Evolutionary conservation across 208 protist species (phyloP).

Genomic region (Acanthamoeba culbertsoni): DNA sequence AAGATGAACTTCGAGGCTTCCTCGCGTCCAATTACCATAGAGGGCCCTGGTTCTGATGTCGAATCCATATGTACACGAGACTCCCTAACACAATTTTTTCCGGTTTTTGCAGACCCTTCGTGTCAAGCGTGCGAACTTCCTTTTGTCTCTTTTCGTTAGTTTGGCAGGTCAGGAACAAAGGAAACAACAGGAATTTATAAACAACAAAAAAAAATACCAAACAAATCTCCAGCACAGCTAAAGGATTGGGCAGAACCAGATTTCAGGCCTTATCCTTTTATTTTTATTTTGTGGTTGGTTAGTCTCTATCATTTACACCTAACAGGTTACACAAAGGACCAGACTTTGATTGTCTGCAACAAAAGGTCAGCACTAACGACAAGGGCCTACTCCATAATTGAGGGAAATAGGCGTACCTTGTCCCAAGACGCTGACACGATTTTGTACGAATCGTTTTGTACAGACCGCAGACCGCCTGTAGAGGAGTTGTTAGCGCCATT

Average conservation of each 20-base stretch:
- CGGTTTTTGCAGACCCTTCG: too few species aligned
- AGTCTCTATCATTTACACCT: too few species aligned
- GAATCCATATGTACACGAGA: too few species aligned
- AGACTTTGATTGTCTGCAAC: slow-evolving; percentile 14
- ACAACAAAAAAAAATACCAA: not conserved
- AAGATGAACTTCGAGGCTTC: slow-evolving; percentile 28
- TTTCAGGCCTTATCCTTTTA: too few species aligned
- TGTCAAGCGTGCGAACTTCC: not conserved
- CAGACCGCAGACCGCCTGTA: not conserved
- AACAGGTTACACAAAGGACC: slow-evolving; percentile 18
- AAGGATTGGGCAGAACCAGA: too few species aligned
- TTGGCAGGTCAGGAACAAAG: not conserved
- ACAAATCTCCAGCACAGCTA: too few species aligned
- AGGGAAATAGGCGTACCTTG: not conserved
- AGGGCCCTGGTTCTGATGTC: not conserved
- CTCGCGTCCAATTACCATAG: not conserved
- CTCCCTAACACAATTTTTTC: too few species aligned
- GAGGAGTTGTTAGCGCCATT: not conserved
- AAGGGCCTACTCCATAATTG: not conserved
- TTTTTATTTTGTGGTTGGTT: too few species aligned
- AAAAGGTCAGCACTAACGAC: not conserved
- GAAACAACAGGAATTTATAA: not conserved
- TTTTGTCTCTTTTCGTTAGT: not conserved
- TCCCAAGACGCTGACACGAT: slow-evolving; percentile 30
- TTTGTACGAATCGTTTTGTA: slow-evolving; percentile 24